Conservation (phyloP, 2,329 filamentous ascomycete genomes). For the Metarhizium humberi region DNA sequence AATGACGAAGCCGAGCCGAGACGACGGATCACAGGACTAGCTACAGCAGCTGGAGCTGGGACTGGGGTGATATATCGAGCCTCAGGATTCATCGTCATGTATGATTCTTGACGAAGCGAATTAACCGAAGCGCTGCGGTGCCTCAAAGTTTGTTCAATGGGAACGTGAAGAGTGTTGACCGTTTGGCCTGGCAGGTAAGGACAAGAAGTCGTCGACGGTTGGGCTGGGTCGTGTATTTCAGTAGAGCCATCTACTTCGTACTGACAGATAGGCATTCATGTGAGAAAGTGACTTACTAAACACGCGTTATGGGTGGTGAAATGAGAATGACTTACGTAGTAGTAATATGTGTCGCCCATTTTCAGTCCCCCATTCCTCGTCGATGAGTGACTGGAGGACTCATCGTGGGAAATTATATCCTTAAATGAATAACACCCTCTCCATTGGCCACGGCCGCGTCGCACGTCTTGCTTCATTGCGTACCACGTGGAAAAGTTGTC, state of each 20-base stretch:
- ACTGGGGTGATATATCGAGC: slow-evolving; percentile 67
- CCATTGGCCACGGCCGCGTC: slow-evolving; percentile 70
- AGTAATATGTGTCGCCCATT: slow-evolving; percentile 93
- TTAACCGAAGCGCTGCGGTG: slow-evolving; percentile 57
- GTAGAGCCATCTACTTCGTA: slow-evolving; percentile 74
- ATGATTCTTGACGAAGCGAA: slow-evolving; percentile 47
- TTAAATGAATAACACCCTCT: slow-evolving; percentile 80
- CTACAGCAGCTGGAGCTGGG: slow-evolving; percentile 34
- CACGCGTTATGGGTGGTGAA: slow-evolving; percentile 1
- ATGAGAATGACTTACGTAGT: slow-evolving; percentile 59
- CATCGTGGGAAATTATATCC: slow-evolving; percentile 75
- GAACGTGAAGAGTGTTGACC: slow-evolving; percentile 77
- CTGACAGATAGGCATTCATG: slow-evolving; percentile 30
- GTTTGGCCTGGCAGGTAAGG: slow-evolving; percentile 81
- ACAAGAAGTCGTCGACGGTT: slow-evolving; percentile 69
- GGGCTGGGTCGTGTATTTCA: slow-evolving; percentile 64
- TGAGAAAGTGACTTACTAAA: neutral
- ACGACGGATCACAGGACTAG: slow-evolving; percentile 14
- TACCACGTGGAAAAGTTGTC: slow-evolving; percentile 81
- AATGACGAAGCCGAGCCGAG: slow-evolving; percentile 21
- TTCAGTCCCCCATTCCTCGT: slow-evolving; percentile 69
- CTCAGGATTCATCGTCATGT: slow-evolving; percentile 67
- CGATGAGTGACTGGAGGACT: slow-evolving; percentile 31
- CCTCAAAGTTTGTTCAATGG: slow-evolving; percentile 53
- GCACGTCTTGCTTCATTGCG: slow-evolving; percentile 69